Conservation (phyloP, 2,329 filamentous ascomycete genomes). For the Pezicula radicicola region DNA sequence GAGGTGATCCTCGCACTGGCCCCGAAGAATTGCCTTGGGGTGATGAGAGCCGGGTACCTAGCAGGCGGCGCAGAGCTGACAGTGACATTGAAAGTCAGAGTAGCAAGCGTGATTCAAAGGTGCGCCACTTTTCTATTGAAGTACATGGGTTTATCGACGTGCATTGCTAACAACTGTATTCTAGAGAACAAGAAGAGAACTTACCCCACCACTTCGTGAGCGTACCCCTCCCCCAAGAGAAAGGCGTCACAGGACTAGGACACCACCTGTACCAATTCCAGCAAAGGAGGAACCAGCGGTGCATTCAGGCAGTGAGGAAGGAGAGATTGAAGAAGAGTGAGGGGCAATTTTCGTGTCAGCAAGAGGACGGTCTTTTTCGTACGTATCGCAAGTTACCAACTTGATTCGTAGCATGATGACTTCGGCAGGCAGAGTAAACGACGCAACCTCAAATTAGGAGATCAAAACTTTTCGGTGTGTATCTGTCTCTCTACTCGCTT, state of each 20-base stretch:
- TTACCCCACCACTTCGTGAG: constrained; percentile 47
- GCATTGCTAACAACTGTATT: background rate
- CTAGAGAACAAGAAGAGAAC: constrained; percentile 57
- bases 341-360: background rate
- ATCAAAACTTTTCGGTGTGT: constrained; percentile 18
- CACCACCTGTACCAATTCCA: constrained; percentile 38
- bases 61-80: constrained; percentile 72
- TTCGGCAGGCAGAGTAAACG: constrained; percentile 19
- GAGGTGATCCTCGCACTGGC: constrained; percentile 70
- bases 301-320: constrained; percentile 86
- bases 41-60: constrained; percentile 55
- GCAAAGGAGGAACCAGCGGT: constrained; percentile 42
- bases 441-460: no score
- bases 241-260: constrained; percentile 53
- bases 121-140: constrained; percentile 7
- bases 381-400: constrained; percentile 30
- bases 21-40: constrained; percentile 92
- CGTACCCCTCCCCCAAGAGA: constrained; percentile 56
- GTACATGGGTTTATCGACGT: background rate
- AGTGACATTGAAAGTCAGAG: constrained; percentile 66
- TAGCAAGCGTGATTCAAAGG: constrained; percentile 64
- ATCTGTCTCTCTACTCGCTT: constrained; percentile 17
- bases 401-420: constrained; percentile 28
- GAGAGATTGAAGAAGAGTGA: constrained; percentile 88
- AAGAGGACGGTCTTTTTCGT: constrained; percentile 20